A percentile compares a stretch with the other conserved stretches of the same genome.
These are phyloP conservation scores for Wickerhamiella alocasiicola DNA, from an alignment of 805 yeast species.

Conservation along the genomic window DNA sequence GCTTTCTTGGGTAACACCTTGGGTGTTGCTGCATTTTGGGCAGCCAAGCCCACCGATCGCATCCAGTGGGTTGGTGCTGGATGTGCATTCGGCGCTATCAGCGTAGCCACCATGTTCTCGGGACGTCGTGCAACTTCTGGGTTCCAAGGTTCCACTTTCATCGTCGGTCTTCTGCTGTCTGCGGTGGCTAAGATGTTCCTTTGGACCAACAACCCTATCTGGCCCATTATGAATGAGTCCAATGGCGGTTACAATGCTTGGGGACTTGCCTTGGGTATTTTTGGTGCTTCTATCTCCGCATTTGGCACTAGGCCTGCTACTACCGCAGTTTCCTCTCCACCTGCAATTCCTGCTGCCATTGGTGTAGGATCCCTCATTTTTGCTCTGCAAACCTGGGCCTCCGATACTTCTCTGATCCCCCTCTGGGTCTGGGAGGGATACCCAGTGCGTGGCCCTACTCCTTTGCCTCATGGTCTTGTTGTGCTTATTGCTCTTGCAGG, in stretches of 20 bases:
- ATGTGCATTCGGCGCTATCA: constrained; percentile 44
- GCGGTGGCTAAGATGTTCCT: constrained; percentile 62
- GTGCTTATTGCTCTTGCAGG: constrained; percentile 46
- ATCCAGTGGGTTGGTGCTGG: constrained; percentile 57
- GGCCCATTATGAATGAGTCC: constrained; percentile 82
- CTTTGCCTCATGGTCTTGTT: constrained; percentile 66
- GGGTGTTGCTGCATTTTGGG: constrained; percentile 66
- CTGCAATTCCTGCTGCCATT: constrained; percentile 36
- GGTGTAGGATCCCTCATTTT: constrained; percentile 73
- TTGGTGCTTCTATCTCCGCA: constrained; percentile 39
- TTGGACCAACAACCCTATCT: constrained; percentile 82
- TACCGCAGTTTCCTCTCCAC: constrained; percentile 16
- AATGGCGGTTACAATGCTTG: constrained; percentile 78
- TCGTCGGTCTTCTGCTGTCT: constrained; percentile 61
- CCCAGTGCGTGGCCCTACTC: constrained; percentile 75
- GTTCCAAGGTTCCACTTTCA: constrained; percentile 44
- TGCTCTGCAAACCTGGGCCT: constrained; percentile 56
- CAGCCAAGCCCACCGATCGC: constrained; percentile 57
- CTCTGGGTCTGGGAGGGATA: constrained; percentile 96
- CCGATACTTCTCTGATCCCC: constrained; percentile 79
- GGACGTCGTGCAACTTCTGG: constrained; percentile 26
- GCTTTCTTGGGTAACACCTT: constrained; percentile 42
- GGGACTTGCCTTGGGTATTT: constrained; percentile 52
- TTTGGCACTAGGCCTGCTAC: constrained; percentile 17
- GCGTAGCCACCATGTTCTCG: constrained; percentile 45